phyloP scores from a whole-genome alignment of 2,329 filamentous ascomycete genomes.

The Raffaelea ambrosiae region DNA sequence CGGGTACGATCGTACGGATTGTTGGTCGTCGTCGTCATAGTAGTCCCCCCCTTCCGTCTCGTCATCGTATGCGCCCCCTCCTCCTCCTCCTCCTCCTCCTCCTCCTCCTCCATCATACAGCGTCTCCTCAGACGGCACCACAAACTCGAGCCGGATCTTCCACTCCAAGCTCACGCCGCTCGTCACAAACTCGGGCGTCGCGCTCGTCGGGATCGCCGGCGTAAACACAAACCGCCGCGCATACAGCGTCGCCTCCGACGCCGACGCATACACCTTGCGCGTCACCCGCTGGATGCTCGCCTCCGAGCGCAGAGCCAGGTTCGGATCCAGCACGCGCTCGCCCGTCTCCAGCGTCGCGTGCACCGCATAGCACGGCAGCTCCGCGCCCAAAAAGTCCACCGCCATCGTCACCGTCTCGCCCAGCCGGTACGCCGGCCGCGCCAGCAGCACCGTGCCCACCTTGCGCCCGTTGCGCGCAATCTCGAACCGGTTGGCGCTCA shows the following conservation, averaged over 20 bases:
- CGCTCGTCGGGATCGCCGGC: conserved; percentile 71
- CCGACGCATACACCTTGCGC: conserved; percentile 67
- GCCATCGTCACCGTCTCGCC: conserved; percentile 80
- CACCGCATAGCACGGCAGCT: conserved; percentile 78
- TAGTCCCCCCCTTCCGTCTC: conserved; percentile 7
- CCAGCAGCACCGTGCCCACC: conserved; percentile 85
- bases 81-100: conserved; percentile 10
- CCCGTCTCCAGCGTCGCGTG: conserved; percentile 78
- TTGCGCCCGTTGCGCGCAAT: conserved; percentile 85
- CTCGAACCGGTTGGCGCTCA: conserved; percentile 88
- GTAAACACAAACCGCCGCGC: conserved; percentile 71
- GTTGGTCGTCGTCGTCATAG: conserved; percentile 7
- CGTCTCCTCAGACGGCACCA: conserved; percentile 49
- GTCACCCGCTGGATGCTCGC: conserved; percentile 83
- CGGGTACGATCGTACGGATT: background rate
- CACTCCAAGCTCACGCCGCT: conserved; percentile 81
- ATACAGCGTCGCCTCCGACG: conserved; percentile 76
- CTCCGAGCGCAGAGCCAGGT: conserved; percentile 74
- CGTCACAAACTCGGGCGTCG: conserved; percentile 87
- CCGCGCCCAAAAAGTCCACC: conserved; percentile 71
- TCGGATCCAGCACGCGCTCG: conserved; percentile 74
- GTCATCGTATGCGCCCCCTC: conserved; percentile 25
- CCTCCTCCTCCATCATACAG: conserved; percentile 16
- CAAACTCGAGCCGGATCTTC: conserved; percentile 87
- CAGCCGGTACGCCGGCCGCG: conserved; percentile 78